phyloP scores from a whole-genome alignment of 169 alveolate genomes.

The Cryptosporidium felis region DNA sequence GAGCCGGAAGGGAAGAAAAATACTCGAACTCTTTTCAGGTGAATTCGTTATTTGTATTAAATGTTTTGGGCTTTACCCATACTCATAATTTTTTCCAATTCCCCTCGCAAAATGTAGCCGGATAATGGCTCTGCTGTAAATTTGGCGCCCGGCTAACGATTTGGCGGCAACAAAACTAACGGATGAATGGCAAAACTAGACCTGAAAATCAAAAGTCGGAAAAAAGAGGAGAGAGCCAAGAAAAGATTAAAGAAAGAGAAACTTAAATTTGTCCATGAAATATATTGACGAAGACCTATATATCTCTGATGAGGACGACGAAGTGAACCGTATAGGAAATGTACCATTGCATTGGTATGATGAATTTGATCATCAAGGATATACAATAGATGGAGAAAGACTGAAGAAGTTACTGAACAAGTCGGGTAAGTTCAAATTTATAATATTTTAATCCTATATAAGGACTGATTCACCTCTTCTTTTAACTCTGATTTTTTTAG shows the following conservation, averaged over 20 bases:
- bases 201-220: conserved; percentile 2
- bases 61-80: too few relatives aligned
- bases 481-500: conserved; percentile 6
- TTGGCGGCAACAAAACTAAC: not conserved
- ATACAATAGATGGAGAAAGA: conserved; percentile 84
- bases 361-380: conserved; percentile 87
- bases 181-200: conserved; percentile 1
- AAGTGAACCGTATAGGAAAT: conserved; percentile 83
- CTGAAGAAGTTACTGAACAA: conserved; percentile 79
- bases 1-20: too few relatives aligned
- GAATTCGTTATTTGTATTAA: too few relatives aligned
- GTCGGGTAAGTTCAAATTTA: conserved; percentile 76
- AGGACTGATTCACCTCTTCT: conserved; percentile 18
- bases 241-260: not conserved
- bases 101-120: too few relatives aligned
- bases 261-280: not conserved
- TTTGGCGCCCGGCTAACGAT: conserved; percentile 2
- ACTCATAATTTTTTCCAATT: too few relatives aligned
- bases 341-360: conserved; percentile 89
- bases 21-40: too few relatives aligned
- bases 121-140: too few relatives aligned
- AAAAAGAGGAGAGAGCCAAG: not conserved
- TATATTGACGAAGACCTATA: conserved; percentile 18
- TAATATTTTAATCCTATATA: conserved; percentile 3
- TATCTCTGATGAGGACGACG: conserved; percentile 74